These are phyloP conservation scores for Rubus parviflorus DNA, from an alignment of 306 rosid species.

Conservation along the genomic window DNA sequence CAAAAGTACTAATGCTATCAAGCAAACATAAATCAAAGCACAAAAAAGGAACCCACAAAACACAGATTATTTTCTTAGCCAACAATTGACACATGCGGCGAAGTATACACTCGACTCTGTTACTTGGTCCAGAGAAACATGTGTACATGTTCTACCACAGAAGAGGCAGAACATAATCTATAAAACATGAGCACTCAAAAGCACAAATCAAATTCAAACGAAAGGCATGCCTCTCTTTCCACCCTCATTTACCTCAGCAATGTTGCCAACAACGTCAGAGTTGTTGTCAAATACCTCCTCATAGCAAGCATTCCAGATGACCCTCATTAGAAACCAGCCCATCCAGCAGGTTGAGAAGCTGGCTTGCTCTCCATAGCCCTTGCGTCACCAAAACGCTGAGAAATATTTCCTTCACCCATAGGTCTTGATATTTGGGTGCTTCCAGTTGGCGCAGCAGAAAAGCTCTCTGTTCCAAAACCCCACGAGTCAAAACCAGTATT, in stretches of 20 bases:
- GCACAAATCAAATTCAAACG: constrained; percentile 33
- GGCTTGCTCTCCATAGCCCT: constrained; percentile 52
- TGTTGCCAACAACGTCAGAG: constrained; percentile 10
- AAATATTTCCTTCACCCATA: constrained; percentile 41
- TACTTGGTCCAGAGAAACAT: constrained; percentile 9
- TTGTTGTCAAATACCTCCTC: constrained; percentile 14
- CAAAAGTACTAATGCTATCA: background rate
- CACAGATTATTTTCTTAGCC: constrained; percentile 12
- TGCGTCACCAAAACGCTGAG: constrained; percentile 47
- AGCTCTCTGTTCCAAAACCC: constrained; percentile 80
- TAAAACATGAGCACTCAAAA: constrained; percentile 47
- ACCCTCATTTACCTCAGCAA: constrained; percentile 28
- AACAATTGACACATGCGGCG: constrained; percentile 18
- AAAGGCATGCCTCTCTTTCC: constrained; percentile 21
- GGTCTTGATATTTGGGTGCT: constrained; percentile 50
- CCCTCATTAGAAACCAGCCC: constrained; percentile 83
- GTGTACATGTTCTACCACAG: constrained; percentile 30
- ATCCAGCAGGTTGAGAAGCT: constrained; percentile 87
- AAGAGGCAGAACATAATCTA: constrained; percentile 17
- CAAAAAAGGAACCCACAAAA: background rate
- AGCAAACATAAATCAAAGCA: background rate
- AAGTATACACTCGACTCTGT: constrained; percentile 20
- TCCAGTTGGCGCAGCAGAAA: constrained; percentile 54
- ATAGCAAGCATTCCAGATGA: constrained; percentile 19
- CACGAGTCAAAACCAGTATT: constrained; percentile 59